Conservation (phyloP, 345 rosid genomes). For the Salix dunnii region DNA sequence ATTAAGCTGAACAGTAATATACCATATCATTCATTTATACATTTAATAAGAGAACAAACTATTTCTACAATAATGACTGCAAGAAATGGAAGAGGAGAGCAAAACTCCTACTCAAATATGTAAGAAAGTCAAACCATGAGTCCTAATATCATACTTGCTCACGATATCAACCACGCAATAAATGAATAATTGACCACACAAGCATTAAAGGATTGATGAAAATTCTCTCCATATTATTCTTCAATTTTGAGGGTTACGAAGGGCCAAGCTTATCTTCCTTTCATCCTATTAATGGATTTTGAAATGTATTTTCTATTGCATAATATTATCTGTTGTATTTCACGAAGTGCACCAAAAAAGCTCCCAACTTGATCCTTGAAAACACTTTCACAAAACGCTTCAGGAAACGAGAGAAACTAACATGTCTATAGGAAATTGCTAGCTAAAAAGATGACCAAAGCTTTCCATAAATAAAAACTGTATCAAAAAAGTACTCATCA, state of each 20-base stretch:
- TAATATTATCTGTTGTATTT: background rate
- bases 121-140: background rate
- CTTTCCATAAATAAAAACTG: background rate
- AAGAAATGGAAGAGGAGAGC: background rate
- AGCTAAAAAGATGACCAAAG: background rate
- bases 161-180: background rate
- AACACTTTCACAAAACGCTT: background rate
- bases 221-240: background rate
- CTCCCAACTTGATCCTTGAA: background rate
- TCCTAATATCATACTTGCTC: background rate
- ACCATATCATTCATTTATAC: background rate
- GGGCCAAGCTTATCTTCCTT: background rate
- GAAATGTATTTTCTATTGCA: background rate
- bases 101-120: background rate
- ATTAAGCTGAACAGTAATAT: slow-evolving; percentile 2
- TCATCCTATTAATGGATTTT: background rate
- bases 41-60: background rate
- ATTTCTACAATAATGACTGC: background rate
- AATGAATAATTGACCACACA: background rate
- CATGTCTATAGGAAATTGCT: background rate
- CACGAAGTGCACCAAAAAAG: background rate
- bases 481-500: background rate
- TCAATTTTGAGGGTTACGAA: background rate
- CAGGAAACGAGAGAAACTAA: background rate
- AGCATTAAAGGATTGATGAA: background rate